Conservation (phyloP, 75 land plant genomes). For the Pinus albicaulis region DNA sequence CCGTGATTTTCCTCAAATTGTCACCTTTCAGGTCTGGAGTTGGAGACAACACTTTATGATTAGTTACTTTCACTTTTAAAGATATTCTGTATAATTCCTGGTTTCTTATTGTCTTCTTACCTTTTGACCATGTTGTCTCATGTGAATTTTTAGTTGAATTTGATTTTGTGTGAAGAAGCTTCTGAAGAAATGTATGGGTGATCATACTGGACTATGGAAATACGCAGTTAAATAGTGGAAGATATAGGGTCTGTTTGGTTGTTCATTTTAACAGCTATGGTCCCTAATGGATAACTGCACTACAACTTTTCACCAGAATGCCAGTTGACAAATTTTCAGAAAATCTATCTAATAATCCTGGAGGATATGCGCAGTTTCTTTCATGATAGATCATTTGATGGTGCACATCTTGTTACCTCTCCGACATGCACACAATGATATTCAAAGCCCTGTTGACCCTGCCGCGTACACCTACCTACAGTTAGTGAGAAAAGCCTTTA, state of each 20-base stretch:
- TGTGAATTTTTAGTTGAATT: neutral
- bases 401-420: too few species aligned
- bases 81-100: neutral
- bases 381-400: too few species aligned
- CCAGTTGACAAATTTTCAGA: too few species aligned
- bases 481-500: too few species aligned
- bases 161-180: neutral
- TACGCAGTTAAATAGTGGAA: neutral
- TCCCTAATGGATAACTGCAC: too few species aligned
- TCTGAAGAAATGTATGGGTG: neutral
- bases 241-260: neutral
- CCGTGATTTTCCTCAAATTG: slow-evolving; percentile 14
- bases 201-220: neutral
- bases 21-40: slow-evolving; percentile 16
- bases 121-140: neutral
- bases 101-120: neutral
- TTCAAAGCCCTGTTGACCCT: too few species aligned
- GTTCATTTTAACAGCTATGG: too few species aligned
- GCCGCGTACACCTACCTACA: too few species aligned
- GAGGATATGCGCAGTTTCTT: too few species aligned
- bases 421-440: too few species aligned
- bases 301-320: too few species aligned
- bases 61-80: neutral
- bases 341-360: too few species aligned
- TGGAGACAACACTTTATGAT: neutral